Base-by-base conservation (phyloP, 371 early-diverging fungal genomes). In the Mortierella sp. region DNA sequence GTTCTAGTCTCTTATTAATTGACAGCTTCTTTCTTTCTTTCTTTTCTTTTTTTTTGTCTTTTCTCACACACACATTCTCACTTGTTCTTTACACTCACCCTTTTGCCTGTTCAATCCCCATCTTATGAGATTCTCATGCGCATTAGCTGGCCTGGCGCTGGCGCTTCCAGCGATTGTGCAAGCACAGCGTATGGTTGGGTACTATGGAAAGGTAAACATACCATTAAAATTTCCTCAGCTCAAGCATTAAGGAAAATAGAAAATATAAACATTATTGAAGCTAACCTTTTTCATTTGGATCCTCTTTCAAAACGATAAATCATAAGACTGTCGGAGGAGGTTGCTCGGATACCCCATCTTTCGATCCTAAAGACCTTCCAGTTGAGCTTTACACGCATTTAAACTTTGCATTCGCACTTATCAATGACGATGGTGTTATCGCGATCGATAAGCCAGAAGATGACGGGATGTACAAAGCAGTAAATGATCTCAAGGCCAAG, bases 351-450 rank as follows among this genome's bases (percentile, higher is more conserved):
- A 66, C 73, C 34, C 69, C 74, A 15, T 62, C 79, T 5, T 73
- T 79, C 64, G 74, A 49, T 19, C 70, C 79, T 19, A 32, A 47
- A 3, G 34, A 68, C 12, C 60, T 79, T 3, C 79, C 79, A 2
- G 61, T 66, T 23, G 67, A 79, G 0, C 65, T 72, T 4, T 79
- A 79, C 45, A 79, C 79, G n/a, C 74, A 79, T 59, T 43, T 79
- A 37, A 79, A 73, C 51, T 79, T 63, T 70, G 79, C 70, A 13
- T 79, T 79, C 40, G 74, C 73, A 28, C 45, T 79, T 67, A 79
- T 79, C 55, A 79, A 73, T 43, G 66, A 65, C 23, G 63, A 69
- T 5, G 79, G 79, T 34, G 70, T 73, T 23, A 64, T 79, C 5
- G 67, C 29, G 19, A 45, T 61, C 49, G 59, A 79, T 10, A 32